These are phyloP conservation scores for Haplosporangium sp. DNA, from an alignment of 371 early-diverging fungal species.

Conservation along the genomic window DNA sequence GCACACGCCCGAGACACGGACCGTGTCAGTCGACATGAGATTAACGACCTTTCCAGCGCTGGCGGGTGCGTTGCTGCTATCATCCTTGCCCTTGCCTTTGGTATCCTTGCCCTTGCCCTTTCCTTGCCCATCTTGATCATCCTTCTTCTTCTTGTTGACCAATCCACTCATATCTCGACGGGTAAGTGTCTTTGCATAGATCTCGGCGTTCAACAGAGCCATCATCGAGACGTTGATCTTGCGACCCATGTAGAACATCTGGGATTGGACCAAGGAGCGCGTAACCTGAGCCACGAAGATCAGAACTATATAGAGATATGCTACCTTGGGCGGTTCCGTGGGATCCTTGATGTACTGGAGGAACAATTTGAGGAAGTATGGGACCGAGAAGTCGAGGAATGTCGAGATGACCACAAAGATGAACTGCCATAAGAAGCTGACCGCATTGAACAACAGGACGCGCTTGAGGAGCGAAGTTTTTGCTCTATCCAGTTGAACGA, in stretches of 20 bases:
- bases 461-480: conserved; percentile 30
- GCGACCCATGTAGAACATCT: conserved; percentile 69
- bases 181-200: conserved; percentile 68
- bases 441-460: conserved; percentile 33
- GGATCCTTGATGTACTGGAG: conserved; percentile 62
- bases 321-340: conserved; percentile 52
- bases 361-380: conserved; percentile 61
- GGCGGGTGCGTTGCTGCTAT: conserved; percentile 55
- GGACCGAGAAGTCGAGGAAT: conserved; percentile 65
- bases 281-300: conserved; percentile 65
- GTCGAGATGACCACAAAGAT: conserved; percentile 64
- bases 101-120: conserved; percentile 22
- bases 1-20: conserved; percentile 69
- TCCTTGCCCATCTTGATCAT: conserved; percentile 17
- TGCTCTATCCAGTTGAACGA: conserved; percentile 1
- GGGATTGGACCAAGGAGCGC: conserved; percentile 67
- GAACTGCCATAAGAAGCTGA: conserved; percentile 57
- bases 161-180: conserved; percentile 59
- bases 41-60: conserved; percentile 83
- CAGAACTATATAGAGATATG: conserved; percentile 63
- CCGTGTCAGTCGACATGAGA: conserved; percentile 87
- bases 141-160: conserved; percentile 48
- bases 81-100: conserved; percentile 23
- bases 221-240: conserved; percentile 62
- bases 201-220: conserved; percentile 65